Conservation (phyloP, 208 protist genomes). For the Trichomonas gallinae region DNA sequence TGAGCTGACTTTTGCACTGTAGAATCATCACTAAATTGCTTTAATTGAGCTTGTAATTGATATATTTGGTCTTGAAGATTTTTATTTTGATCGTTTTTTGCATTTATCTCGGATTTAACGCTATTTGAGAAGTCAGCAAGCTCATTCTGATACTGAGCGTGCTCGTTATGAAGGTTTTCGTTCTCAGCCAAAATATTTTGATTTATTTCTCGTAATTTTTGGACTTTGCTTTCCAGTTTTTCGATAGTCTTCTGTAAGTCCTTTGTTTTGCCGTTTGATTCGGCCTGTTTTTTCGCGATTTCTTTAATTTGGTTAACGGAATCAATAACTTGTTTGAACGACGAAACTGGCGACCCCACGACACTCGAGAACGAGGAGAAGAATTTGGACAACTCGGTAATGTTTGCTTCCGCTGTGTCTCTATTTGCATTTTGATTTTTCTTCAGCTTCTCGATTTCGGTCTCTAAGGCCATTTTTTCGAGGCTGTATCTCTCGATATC, state of each 20-base stretch:
- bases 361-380: not conserved
- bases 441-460: not conserved
- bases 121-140: not conserved
- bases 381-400: not conserved
- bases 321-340: not conserved
- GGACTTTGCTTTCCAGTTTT: not conserved
- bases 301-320: not conserved
- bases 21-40: not conserved
- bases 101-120: not conserved
- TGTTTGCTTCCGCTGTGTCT: not conserved
- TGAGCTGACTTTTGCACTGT: not conserved
- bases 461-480: not conserved
- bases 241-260: not conserved
- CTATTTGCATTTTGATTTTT: not conserved
- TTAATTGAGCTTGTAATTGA: not conserved
- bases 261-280: not conserved
- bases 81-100: not conserved
- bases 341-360: not conserved
- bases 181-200: not conserved
- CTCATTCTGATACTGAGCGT: not conserved
- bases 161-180: not conserved
- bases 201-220: not conserved
- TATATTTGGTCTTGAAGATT: not conserved
- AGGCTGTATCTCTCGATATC: not conserved
- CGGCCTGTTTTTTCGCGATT: too few species aligned